These are phyloP conservation scores for Saccharomyces hybrid DNA, from an alignment of 1,139 yeast species.

Conservation along the genomic window DNA sequence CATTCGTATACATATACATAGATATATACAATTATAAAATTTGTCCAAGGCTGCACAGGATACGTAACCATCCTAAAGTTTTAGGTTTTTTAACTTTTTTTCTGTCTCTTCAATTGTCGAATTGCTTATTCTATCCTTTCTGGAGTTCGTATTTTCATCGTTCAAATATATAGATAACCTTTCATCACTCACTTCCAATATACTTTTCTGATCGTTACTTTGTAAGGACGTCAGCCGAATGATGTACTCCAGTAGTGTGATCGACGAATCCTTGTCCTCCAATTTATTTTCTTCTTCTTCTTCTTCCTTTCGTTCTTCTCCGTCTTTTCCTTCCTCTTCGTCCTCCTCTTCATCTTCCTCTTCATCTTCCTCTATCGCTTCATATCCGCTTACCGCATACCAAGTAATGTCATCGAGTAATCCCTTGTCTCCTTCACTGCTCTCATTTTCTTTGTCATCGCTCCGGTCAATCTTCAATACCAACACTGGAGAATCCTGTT, in stretches of 20 bases:
- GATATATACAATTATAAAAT: neutral
- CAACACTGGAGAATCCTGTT: slow-evolving; percentile 58
- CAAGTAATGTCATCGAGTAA: slow-evolving; percentile 24
- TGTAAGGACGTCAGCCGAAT: slow-evolving; percentile 57
- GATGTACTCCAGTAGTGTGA: slow-evolving; percentile 60
- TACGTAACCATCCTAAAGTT: slow-evolving; percentile 1
- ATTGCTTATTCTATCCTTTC: slow-evolving; percentile 7
- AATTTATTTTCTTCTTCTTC: slow-evolving; percentile 16
- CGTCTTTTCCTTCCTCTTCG: slow-evolving; percentile 14
- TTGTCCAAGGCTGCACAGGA: neutral
- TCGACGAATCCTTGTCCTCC: slow-evolving; percentile 22
- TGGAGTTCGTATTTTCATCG: slow-evolving; percentile 41
- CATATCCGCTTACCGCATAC: slow-evolving; percentile 32
- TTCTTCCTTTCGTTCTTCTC: slow-evolving; percentile 17
- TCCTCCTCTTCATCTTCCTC: slow-evolving; percentile 15
- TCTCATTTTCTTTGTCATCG: neutral
- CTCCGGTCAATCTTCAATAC: slow-evolving; percentile 42
- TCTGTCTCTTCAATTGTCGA: slow-evolving; percentile 1
- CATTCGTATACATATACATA: neutral
- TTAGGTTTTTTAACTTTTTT: neutral
- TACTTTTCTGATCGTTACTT: slow-evolving; percentile 48
- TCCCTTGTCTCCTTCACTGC: neutral
- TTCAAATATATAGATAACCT: slow-evolving; percentile 53
- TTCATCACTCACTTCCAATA: slow-evolving; percentile 58
- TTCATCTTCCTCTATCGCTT: slow-evolving; percentile 20